A percentile compares a stretch with the other conserved stretches of the same genome.
Conservation (phyloP, 2,329 filamentous ascomycete genomes). For the Colletotrichum sp. region DNA sequence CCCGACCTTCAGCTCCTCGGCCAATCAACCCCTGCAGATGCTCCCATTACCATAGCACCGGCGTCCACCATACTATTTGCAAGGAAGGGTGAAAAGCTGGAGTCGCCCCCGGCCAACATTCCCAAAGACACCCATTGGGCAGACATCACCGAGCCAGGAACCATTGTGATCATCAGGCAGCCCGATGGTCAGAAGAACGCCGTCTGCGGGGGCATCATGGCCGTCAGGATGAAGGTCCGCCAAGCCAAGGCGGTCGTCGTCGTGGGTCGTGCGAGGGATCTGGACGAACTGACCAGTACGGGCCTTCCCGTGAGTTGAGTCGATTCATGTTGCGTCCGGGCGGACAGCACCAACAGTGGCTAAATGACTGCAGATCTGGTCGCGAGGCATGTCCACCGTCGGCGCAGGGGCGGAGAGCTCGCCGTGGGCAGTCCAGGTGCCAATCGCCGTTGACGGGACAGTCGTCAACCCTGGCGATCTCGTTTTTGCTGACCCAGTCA, state of each 20-base stretch:
- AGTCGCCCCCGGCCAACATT: constrained; percentile 49
- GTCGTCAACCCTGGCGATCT: constrained; percentile 64
- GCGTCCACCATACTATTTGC: constrained; percentile 69
- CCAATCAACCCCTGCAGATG: constrained; percentile 27
- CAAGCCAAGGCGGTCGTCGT: constrained; percentile 69
- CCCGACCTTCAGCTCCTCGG: constrained; percentile 54
- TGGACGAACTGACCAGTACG: constrained; percentile 61
- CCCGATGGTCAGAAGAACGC: constrained; percentile 71
- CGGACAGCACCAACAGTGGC: not conserved
- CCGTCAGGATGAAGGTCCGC: constrained; percentile 68
- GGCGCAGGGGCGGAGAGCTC: constrained; percentile 61
- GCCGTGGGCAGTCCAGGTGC: constrained; percentile 57
- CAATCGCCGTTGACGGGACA: constrained; percentile 47
- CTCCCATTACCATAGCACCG: constrained; percentile 49
- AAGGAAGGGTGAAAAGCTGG: constrained; percentile 54
- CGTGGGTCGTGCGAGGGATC: constrained; percentile 70
- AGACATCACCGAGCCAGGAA: constrained; percentile 64
- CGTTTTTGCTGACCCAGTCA: constrained; percentile 71
- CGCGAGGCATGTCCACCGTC: constrained; percentile 60
- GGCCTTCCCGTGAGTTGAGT: constrained; percentile 57
- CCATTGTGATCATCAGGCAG: constrained; percentile 71
- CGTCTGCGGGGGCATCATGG: constrained; percentile 80
- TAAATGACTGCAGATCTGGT: constrained; percentile 52
- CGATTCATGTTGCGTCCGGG: not conserved
- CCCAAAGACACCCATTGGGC: constrained; percentile 69